Base-by-base conservation (phyloP, 495 filamentous ascomycete genomes). In the Thozetella sp. region DNA sequence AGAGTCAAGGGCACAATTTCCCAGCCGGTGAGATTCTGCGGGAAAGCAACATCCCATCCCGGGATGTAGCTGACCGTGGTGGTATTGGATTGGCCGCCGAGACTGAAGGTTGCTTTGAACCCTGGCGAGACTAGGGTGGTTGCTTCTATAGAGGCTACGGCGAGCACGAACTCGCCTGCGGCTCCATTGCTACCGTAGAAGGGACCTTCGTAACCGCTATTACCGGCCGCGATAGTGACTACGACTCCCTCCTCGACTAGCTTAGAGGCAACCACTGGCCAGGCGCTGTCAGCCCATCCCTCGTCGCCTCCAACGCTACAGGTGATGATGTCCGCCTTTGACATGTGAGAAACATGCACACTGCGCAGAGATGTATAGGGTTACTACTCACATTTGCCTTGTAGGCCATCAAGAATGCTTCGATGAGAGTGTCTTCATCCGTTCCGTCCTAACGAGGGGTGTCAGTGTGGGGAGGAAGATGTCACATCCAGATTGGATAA, bases 191-290 rank as follows among this genome's bases (percentile, higher is more conserved):
- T 71, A 20, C 66, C 68, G 17, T 70, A 66, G 54, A 77, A 72
- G 12, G 76, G 58, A 6, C 78, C 78, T 22, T 48, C 50, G 12
- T 60, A 56, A 22, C 79, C 79, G 12, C 69, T 68, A 51, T 80
- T 81, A 17, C 79, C 79, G 54, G 61, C 66, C 1, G 79, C 66
- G 52, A 78, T 67, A 13, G 74, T 64, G 23, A 73, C 67, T 15
- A 37, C 30, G 30, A 37, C 30, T 6, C 30, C 30, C 15, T 37
- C 30, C 15, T 37, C 30, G 6, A 37, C 30, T 15, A 37, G 30
- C 6, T 15, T 6, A 15, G 30, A 37, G 6, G 30, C 30, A 15
- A 37, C 15, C 15, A 6, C 30, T 6, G 30, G 6, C 30, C 30
- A 37, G 15, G 6, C 30, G 30, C 15, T 37, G 30, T 37, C 30